These are phyloP conservation scores for Fusarium musae DNA, from an alignment of 2,329 filamentous ascomycete genomes.

Conservation along the genomic window DNA sequence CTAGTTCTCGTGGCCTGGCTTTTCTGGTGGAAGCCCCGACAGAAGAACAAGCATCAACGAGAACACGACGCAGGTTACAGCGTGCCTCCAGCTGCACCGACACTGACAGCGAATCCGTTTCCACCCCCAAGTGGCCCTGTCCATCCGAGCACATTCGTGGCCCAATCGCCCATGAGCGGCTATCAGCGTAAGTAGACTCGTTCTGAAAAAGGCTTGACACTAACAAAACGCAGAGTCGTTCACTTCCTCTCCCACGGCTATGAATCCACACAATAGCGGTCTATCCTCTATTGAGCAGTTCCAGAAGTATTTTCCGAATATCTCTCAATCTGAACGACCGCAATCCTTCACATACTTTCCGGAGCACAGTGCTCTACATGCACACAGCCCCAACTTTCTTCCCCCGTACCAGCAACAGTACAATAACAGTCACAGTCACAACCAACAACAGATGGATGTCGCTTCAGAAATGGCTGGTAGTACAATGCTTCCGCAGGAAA, in stretches of 20 bases:
- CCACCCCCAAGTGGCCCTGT: slow-evolving; percentile 13
- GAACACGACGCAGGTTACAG: background rate
- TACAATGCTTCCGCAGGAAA: slow-evolving; percentile 29
- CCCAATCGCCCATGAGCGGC: slow-evolving; percentile 36
- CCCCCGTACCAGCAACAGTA: slow-evolving; percentile 28
- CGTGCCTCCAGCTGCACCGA: slow-evolving; percentile 13
- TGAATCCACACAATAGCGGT: slow-evolving; percentile 29
- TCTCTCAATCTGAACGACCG: slow-evolving; percentile 29
- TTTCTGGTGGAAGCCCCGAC: slow-evolving; percentile 39
- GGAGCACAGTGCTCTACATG: slow-evolving; percentile 15
- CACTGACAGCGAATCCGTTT: slow-evolving; percentile 14
- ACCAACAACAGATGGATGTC: slow-evolving; percentile 18
- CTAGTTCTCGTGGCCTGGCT: slow-evolving; percentile 32
- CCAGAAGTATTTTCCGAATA: slow-evolving; percentile 32
- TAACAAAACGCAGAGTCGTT: slow-evolving; percentile 33
- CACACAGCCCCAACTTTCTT: slow-evolving; percentile 19
- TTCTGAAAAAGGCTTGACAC: background rate
- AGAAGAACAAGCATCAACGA: slow-evolving; percentile 27
- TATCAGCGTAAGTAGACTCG: slow-evolving; percentile 35
- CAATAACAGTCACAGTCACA: background rate
- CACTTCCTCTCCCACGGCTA: slow-evolving; percentile 18
- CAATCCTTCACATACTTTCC: slow-evolving; percentile 29
- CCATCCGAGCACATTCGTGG: slow-evolving; percentile 3
- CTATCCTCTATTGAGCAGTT: slow-evolving; percentile 31
- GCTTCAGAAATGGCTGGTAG: slow-evolving; percentile 42